A percentile compares a stretch with the other conserved stretches of the same genome.
Conservation (phyloP, 2,329 filamentous ascomycete species). For the Fusarium dlaminii region DNA sequence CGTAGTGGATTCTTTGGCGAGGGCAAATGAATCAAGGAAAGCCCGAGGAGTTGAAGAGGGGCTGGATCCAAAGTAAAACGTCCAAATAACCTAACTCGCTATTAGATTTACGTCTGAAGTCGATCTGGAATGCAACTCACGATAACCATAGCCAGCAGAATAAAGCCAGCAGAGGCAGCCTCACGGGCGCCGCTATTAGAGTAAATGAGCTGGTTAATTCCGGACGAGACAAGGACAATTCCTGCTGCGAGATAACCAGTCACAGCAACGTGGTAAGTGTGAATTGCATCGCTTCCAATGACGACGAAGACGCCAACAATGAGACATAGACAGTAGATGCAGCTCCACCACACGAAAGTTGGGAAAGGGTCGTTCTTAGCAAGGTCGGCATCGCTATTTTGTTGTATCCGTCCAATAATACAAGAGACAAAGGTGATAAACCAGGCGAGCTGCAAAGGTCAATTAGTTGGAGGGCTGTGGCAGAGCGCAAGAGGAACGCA, state of each 20-base stretch:
- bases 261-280: constrained; percentile 91
- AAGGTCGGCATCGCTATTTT: constrained; percentile 47
- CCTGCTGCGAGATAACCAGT: constrained; percentile 87
- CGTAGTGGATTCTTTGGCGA: constrained; percentile 83
- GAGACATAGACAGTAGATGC: constrained; percentile 85
- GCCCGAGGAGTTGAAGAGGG: constrained; percentile 86
- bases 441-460: constrained; percentile 80
- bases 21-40: constrained; percentile 94
- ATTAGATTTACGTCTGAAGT: constrained; percentile 16
- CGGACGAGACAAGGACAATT: constrained; percentile 84
- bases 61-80: constrained; percentile 97
- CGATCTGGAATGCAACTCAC: constrained; percentile 63
- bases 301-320: constrained; percentile 84
- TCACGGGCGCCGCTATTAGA: constrained; percentile 76
- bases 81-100: constrained; percentile 83
- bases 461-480: constrained; percentile 30
- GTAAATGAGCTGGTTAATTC: constrained; percentile 89
- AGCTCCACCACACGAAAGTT: constrained; percentile 91
- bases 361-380: constrained; percentile 64
- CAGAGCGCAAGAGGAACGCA: constrained; percentile 60
- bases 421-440: constrained; percentile 89
- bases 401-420: constrained; percentile 73
- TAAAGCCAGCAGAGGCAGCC: constrained; percentile 91
- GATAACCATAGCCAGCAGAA: constrained; percentile 90
- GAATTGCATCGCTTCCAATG: constrained; percentile 82